Base-by-base conservation (phyloP, 257 asterid genomes). In the Fraxinus pennsylvanica region DNA sequence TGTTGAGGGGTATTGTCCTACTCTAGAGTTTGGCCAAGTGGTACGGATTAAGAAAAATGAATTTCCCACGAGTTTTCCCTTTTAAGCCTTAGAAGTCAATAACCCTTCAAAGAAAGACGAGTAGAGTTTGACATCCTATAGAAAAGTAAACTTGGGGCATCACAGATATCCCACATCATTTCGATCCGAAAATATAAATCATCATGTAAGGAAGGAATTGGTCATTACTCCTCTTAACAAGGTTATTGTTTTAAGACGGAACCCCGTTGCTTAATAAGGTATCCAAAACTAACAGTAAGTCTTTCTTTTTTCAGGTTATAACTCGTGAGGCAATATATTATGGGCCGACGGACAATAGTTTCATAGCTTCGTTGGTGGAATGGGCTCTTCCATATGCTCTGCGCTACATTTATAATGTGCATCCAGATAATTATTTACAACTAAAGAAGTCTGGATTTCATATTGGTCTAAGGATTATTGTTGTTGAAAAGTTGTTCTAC, bases 381-480 rank as follows among this genome's bases (percentile, higher is more conserved):
- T 90, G 99, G 99, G 92, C 83, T 83, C 96, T 93, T 81, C 99
- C 98, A 73, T 96, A 87, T 88, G 99, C 95, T 80, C 99, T 93
- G 81, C 97, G 99, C 80, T 96, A 96, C 82, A 78, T 92, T 63
- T 83, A 63, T 78, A 84, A 76, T 45, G 27, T 74, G 1, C 88
- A 92, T 67, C 86, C 89, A 5, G 90, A 90, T 71, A 88, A 86
- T 81, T 93, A 91, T 84, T 75, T 72, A 77, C 88, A 87, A 76
- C 89, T 92, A 77, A 87, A 87, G 88, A 86, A 86, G 78, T 86
- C 92, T 76, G 88, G 82, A 79, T 89, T 92, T 78, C 89, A 86
- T 84, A 82, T 71, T 79, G 54, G 84, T 67, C 87, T 93, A 25
- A 87, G 82, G 86, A 82, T 93, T 79, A 82, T 84, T 73, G 97